Evolutionary conservation across 1,284 basidiomycete species (phyloP).

Genomic region (Ceratobasidium sp.): DNA sequence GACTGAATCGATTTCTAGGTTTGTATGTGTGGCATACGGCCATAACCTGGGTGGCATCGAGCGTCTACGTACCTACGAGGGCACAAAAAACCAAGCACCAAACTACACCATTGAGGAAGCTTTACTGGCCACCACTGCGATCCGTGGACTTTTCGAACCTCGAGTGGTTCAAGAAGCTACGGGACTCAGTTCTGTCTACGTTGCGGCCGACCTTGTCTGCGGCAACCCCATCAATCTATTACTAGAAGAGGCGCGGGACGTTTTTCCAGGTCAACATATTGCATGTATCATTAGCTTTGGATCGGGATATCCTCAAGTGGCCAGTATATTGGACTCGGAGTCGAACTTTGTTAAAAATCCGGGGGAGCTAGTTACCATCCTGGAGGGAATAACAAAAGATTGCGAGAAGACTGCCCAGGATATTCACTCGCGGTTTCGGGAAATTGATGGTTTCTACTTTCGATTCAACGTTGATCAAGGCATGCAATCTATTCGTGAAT

Average conservation of each 20-base stretch:
- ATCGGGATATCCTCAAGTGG: background rate
- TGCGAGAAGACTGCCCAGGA: constrained; percentile 5
- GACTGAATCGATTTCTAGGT: background rate
- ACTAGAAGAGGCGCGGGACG: background rate
- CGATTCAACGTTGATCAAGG: constrained; percentile 29
- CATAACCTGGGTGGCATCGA: background rate
- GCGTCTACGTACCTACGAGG: constrained; percentile 22
- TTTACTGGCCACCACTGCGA: constrained; percentile 6
- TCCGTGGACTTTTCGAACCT: background rate
- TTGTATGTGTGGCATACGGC: constrained; percentile 12
- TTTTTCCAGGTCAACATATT: background rate
- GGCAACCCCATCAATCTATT: background rate
- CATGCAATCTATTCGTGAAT: background rate
- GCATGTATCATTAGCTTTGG: constrained; percentile 10
- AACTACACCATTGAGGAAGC: constrained; percentile 17
- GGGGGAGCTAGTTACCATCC: background rate
- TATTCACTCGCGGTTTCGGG: background rate
- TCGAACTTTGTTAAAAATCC: background rate
- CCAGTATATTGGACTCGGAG: background rate
- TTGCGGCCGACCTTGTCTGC: background rate
- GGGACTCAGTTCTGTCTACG: background rate
- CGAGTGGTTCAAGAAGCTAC: background rate
- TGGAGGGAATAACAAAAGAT: constrained; percentile 15
- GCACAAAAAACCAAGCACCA: background rate
- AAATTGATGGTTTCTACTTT: background rate